Base-by-base conservation (phyloP, 2,329 filamentous ascomycete genomes). In the Colletotrichum sp. region DNA sequence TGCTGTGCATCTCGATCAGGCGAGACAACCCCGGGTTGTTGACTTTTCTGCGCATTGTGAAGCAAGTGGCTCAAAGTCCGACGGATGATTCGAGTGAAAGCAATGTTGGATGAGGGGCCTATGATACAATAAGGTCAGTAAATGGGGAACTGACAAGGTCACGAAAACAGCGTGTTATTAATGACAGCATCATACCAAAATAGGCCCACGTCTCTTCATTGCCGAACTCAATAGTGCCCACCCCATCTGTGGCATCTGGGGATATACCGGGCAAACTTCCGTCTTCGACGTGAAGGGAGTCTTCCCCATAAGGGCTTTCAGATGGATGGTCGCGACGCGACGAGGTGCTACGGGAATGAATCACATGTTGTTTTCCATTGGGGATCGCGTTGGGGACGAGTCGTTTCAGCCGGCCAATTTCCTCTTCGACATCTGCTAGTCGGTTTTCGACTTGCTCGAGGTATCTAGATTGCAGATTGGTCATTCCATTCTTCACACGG, bases 61-160 rank as follows among this genome's bases (percentile, higher is more conserved):
- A 72, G 67, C 15, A 59, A 69, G 44, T 76, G 57, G 26, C 69
- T 63, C 12, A 82, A 60, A 6, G 78, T 76, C 5, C 71, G 75
- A 7, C 78, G 72, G 15, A 80, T 74, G n/a, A 77, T 72, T 21
- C 78, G 72, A 5, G 77, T 79, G 21, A 81, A 81, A 15, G 76
- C 76, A 49, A 81, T 80, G 10, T 81, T 81, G 12, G 80, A 81
- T 6, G 79, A 78, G 16, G 80, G 76, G 5, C 77, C 78, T 79
- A 32, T 6, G 6, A 28, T 28, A 2, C 24, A 30, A 7, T 16
- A n/a, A n/a, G 12, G 39, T 76, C 24, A 69, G 55, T 13, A 21
- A 62, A 52, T 7, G 44, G 6, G 7, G n/a, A 21, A 7, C n/a
- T 21, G 44, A 52, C 44, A 21, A 52, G 10, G 12, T 52, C 44